phyloP scores from a whole-genome alignment of 2,329 filamentous ascomycete genomes.

The Gnomoniopsis sp. region DNA sequence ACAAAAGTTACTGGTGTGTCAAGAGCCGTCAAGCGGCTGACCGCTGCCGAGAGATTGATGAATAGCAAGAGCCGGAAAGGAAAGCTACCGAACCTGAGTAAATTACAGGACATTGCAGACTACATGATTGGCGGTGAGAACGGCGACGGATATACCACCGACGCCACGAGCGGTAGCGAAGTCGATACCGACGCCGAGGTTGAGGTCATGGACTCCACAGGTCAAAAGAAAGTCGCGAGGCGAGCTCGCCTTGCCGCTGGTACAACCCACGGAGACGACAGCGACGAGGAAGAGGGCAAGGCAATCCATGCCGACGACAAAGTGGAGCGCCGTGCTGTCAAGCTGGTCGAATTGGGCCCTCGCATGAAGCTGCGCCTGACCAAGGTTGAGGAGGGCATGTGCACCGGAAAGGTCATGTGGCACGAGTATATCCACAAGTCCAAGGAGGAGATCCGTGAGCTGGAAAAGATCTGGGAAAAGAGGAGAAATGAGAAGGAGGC shows the following conservation, averaged over 20 bases:
- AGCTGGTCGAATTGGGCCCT: constrained; percentile 87
- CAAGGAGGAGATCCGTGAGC: constrained; percentile 68
- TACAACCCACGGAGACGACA: constrained; percentile 39
- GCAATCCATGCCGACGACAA: constrained; percentile 39
- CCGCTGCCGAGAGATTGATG: constrained; percentile 78
- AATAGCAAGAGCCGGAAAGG: constrained; percentile 61
- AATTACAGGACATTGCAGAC: constrained; percentile 88
- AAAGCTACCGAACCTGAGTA: constrained; percentile 81
- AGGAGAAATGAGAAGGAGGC: constrained; percentile 76
- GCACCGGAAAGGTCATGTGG: constrained; percentile 91
- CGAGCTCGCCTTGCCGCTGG: constrained; percentile 47
- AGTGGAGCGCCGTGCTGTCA: constrained; percentile 84
- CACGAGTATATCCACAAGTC: constrained; percentile 91
- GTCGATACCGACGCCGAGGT: constrained; percentile 93
- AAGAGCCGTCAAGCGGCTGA: constrained; percentile 76
- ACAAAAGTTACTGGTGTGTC: constrained; percentile 84
- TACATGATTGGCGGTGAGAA: constrained; percentile 84
- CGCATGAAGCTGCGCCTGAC: constrained; percentile 84
- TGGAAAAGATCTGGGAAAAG: constrained; percentile 82
- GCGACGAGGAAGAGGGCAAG: constrained; percentile 38
- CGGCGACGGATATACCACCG: constrained; percentile 80
- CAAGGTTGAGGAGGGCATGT: constrained; percentile 94
- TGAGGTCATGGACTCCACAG: constrained; percentile 69
- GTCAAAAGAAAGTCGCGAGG: constrained; percentile 55
- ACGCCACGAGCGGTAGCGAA: constrained; percentile 82